Evolutionary conservation across 1,284 basidiomycete species (phyloP).

Genomic region (Moesziomyces sp.): DNA sequence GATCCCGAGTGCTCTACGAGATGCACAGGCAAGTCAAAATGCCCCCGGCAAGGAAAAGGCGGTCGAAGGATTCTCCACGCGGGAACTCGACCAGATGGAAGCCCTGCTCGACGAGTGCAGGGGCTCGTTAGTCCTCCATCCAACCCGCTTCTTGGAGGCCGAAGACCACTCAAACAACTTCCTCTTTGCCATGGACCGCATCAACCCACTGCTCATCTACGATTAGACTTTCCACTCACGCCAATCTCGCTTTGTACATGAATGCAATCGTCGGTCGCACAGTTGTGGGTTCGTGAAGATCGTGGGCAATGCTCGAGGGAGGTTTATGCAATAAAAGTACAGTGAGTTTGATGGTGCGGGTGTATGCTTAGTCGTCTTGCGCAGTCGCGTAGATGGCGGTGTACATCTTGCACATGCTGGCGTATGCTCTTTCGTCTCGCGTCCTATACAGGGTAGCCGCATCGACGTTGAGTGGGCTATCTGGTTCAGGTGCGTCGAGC

Average conservation of each 20-base stretch:
- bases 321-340: background rate
- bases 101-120: slow-evolving; percentile 53
- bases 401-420: slow-evolving; percentile 54
- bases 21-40: slow-evolving; percentile 13
- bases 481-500: slow-evolving; percentile 65
- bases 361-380: background rate
- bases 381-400: slow-evolving; percentile 27
- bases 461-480: slow-evolving; percentile 67
- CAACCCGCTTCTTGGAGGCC: slow-evolving; percentile 63
- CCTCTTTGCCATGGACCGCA: slow-evolving; percentile 62
- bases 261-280: too few species aligned
- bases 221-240: slow-evolving; percentile 12
- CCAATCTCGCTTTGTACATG: background rate
- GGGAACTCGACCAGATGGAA: slow-evolving; percentile 63
- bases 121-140: slow-evolving; percentile 58
- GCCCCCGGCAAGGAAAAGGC: slow-evolving; percentile 19
- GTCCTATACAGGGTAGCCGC: slow-evolving; percentile 60
- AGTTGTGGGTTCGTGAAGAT: background rate
- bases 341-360: background rate
- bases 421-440: slow-evolving; percentile 48
- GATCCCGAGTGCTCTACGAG: slow-evolving; percentile 20
- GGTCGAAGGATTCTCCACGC: slow-evolving; percentile 46
- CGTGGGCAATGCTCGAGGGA: background rate
- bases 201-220: slow-evolving; percentile 57
- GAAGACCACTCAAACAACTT: slow-evolving; percentile 60